A percentile compares a stretch with the other conserved stretches of the same genome.
Conservation (phyloP, 805 yeast genomes). For the Clavispora fructus region DNA sequence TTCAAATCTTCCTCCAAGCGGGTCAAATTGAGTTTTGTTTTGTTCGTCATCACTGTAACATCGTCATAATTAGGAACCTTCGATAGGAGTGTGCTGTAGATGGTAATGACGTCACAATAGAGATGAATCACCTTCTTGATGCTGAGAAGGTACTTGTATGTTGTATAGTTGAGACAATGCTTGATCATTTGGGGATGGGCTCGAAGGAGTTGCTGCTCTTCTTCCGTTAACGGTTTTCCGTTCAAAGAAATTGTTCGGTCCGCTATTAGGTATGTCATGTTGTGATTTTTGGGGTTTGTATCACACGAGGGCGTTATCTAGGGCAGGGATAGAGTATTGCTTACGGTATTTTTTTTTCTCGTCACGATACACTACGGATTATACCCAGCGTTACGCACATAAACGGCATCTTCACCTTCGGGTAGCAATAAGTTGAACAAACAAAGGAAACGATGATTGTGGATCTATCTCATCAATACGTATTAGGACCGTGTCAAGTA, state of each 20-base stretch:
- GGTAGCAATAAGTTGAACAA: no score
- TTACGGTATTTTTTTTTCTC: slow-evolving; percentile 6
- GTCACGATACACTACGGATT: slow-evolving; percentile 5
- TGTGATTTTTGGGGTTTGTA: not conserved
- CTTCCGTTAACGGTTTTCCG: slow-evolving; percentile 11
- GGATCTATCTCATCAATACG: no score
- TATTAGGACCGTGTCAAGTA: no score
- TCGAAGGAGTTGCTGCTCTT: slow-evolving; percentile 22
- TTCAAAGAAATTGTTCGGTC: slow-evolving; percentile 25
- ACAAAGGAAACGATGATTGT: no score
- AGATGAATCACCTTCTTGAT: slow-evolving; percentile 32
- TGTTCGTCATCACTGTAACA: slow-evolving; percentile 27
- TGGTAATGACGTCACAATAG: slow-evolving; percentile 33
- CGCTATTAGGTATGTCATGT: slow-evolving; percentile 38
- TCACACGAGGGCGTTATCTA: not conserved
- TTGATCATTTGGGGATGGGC: slow-evolving; percentile 27
- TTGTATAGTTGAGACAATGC: slow-evolving; percentile 28
- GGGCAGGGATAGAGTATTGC: not conserved
- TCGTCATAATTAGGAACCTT: slow-evolving; percentile 40
- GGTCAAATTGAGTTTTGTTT: slow-evolving; percentile 15
- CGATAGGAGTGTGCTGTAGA: slow-evolving; percentile 32
- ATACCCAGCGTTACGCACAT: not conserved
- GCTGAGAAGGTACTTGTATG: slow-evolving; percentile 21
- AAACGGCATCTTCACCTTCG: not conserved
- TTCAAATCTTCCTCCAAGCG: slow-evolving; percentile 30